These are phyloP conservation scores for Exophiala calicioides DNA, from an alignment of 2,329 filamentous ascomycete genomes.

Conservation along the genomic window DNA sequence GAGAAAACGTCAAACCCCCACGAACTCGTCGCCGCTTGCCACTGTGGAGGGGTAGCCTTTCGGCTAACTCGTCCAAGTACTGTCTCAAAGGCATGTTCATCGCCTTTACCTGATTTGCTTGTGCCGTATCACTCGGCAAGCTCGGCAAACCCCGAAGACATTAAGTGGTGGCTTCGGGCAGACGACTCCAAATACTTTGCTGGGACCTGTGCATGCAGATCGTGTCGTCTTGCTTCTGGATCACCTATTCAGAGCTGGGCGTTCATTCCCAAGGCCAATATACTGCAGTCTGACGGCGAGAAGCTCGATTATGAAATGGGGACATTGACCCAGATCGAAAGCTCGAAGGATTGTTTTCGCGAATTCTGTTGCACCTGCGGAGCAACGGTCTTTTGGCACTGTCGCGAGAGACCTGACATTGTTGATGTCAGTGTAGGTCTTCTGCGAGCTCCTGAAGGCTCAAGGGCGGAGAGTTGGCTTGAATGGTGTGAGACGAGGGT, in stretches of 20 bases:
- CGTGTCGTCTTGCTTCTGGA: conserved; percentile 62
- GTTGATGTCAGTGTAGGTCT: conserved; percentile 67
- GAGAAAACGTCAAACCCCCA: background rate
- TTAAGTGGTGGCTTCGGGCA: conserved; percentile 63
- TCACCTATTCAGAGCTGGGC: conserved; percentile 68
- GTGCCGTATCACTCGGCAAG: conserved; percentile 48
- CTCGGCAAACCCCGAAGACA: conserved; percentile 48
- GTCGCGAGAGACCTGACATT: conserved; percentile 53
- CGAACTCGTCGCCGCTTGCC: conserved; percentile 38
- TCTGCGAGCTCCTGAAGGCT: conserved; percentile 53
- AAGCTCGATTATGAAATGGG: conserved; percentile 41
- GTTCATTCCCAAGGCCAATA: conserved; percentile 61
- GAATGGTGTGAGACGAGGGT: conserved; percentile 62
- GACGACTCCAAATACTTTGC: conserved; percentile 56
- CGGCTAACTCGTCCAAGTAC: conserved; percentile 58
- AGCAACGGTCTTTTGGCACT: conserved; percentile 65
- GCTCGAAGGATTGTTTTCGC: conserved; percentile 55
- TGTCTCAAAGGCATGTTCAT: conserved; percentile 47
- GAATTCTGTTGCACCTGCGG: conserved; percentile 66
- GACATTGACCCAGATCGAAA: conserved; percentile 56
- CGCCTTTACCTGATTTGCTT: conserved; percentile 57
- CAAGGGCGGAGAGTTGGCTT: conserved; percentile 60
- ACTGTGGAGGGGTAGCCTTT: conserved; percentile 56
- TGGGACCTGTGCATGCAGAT: conserved; percentile 62
- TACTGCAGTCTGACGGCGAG: conserved; percentile 29